phyloP scores from a whole-genome alignment of 192 early-diverging fungal genomes.

The Linnemannia schmuckeri region DNA sequence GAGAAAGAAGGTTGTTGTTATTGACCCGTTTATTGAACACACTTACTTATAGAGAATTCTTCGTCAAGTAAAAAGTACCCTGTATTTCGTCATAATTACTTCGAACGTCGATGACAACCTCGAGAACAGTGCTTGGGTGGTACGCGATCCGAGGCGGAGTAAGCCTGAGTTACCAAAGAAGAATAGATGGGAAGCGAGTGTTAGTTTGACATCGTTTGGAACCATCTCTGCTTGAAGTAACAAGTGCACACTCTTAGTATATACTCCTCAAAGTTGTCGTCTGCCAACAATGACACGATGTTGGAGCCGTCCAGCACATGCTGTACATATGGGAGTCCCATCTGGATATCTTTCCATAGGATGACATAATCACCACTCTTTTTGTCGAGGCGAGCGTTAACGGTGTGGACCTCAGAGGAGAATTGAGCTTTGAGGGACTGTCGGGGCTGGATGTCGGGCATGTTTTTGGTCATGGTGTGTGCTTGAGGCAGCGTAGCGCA shows the following conservation, averaged over 20 bases:
- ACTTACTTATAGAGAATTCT: too few relatives aligned
- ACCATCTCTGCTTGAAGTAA: background rate
- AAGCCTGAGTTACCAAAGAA: background rate
- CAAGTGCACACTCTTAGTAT: background rate
- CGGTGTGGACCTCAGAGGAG: slow-evolving; percentile 3
- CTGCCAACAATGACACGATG: background rate
- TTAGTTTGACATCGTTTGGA: background rate
- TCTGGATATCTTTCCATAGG: slow-evolving; percentile 11
- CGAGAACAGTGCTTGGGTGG: slow-evolving; percentile 6
- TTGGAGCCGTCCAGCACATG: slow-evolving; percentile 7
- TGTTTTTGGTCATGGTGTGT: background rate
- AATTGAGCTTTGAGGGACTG: slow-evolving; percentile 7
- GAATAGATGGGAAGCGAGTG: background rate
- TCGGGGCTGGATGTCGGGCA: background rate
- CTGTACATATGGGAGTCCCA: slow-evolving; percentile 1
- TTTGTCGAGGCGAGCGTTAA: slow-evolving; percentile 13
- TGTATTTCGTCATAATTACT: background rate
- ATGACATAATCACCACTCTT: background rate
- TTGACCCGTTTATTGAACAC: too few relatives aligned
- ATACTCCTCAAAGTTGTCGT: slow-evolving; percentile 9
- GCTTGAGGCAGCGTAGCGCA: background rate
- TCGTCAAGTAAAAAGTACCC: too few relatives aligned
- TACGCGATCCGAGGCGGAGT: background rate
- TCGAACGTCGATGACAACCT: background rate
- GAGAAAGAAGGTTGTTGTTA: too few relatives aligned